Evolutionary conservation across 139 green algal species (phyloP), one percentile per base, ranked within the genome.

Genomic region (Chlamydomonas incerta): DNA sequence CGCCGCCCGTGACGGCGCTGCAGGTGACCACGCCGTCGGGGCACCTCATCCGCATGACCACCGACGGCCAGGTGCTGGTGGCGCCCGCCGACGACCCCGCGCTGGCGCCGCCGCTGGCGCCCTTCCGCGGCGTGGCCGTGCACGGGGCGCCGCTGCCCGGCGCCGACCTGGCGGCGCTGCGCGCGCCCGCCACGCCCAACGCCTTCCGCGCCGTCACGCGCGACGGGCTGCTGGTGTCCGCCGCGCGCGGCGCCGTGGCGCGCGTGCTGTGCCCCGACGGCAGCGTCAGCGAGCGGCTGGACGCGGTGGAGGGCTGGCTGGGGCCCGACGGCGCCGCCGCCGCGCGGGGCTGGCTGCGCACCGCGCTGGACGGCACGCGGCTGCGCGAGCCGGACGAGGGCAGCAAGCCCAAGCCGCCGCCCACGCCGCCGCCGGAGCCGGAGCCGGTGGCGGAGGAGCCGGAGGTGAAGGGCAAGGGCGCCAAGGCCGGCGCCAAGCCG

Each of bases 201-300:
- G 50, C 70, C 46, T 94, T 91, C 85, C 84, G 85, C 58, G 89
- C 91, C 10, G 41, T 94, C 41, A 88, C 90, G 31, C 63, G 65
- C 37, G 57, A 85, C 15, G 89, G 91, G 35, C 87, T 87, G 8
- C 71, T 94, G 11, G 67, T 91, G 9, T 58, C 77, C 24, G 81
- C 87, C 23, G 47, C 75, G 31, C 24, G 55, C 62, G 82, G 84
- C 62, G 77, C 71, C 9, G 73, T 71, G 24, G 57, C 35, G 35
- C 69, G 70, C 1, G 74, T 93, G 57, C 57, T 93, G 70, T 88
- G 90, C 62, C 41, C 80, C 20, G 91, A 94, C 63, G 88, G 88
- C 69, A 87, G 31, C 33, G 74, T 89, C n/a, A 91, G 87, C 35
- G 81, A 86, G 69, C 76, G 87, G 33, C 46, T 88, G n/a, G 68